These are phyloP conservation scores for Fusarium albosuccineum DNA, from an alignment of 2,329 filamentous ascomycete species.

Conservation along the genomic window DNA sequence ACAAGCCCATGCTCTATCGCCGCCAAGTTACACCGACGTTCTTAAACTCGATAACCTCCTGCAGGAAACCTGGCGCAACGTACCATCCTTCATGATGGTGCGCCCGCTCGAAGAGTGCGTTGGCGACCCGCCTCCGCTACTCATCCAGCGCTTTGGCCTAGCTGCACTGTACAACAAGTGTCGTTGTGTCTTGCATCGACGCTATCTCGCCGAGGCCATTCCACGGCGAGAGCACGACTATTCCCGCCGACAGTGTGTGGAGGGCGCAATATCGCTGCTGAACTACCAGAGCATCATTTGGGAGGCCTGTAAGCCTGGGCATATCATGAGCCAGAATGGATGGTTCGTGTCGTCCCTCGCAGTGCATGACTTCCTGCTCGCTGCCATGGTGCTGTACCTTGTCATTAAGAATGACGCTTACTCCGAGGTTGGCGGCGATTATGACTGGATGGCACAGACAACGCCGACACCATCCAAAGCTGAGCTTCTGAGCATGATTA, in stretches of 20 bases:
- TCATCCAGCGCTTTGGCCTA: slow-evolving; percentile 68
- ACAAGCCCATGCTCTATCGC: slow-evolving; percentile 62
- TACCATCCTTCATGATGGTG: slow-evolving; percentile 64
- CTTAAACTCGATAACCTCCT: slow-evolving; percentile 62
- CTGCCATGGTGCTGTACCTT: slow-evolving; percentile 71
- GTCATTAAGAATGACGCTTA: slow-evolving; percentile 60
- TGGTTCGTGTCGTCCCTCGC: slow-evolving; percentile 71
- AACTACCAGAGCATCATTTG: slow-evolving; percentile 62
- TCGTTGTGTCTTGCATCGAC: slow-evolving; percentile 68
- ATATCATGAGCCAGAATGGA: slow-evolving; percentile 63
- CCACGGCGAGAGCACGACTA: slow-evolving; percentile 62
- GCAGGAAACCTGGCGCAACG: slow-evolving; percentile 57
- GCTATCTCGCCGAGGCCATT: slow-evolving; percentile 61
- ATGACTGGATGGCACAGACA: slow-evolving; percentile 53
- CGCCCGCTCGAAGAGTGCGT: slow-evolving; percentile 63
- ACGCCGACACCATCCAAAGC: slow-evolving; percentile 52
- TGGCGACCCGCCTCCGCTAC: slow-evolving; percentile 58
- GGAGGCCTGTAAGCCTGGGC: slow-evolving; percentile 65
- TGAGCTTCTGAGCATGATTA: slow-evolving; percentile 57
- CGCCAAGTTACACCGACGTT: slow-evolving; percentile 63
- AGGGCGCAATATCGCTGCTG: slow-evolving; percentile 63
- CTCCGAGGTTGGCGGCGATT: slow-evolving; percentile 50
- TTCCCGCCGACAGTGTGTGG: slow-evolving; percentile 64
- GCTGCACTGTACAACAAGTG: slow-evolving; percentile 66
- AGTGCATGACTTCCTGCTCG: slow-evolving; percentile 72